Conservation (phyloP, 768 basidiomycete genomes). For the Kwoniella shandongensis region DNA sequence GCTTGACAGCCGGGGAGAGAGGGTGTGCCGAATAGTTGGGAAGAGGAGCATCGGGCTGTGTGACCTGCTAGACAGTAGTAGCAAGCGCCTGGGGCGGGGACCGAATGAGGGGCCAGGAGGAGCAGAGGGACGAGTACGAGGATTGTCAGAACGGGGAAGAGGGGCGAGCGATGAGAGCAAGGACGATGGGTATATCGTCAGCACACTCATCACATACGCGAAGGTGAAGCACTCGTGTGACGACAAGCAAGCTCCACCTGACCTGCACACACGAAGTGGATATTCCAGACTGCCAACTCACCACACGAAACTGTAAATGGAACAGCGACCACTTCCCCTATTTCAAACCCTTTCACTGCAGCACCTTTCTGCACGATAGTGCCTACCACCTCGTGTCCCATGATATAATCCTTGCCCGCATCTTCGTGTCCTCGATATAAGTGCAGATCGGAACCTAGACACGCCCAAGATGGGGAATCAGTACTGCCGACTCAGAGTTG, state of each 20-base stretch:
- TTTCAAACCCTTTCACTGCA: constrained; percentile 48
- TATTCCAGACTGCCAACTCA: too few species aligned
- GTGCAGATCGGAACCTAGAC: constrained; percentile 43
- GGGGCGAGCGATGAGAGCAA: neutral
- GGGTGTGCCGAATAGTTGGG: constrained; percentile 38
- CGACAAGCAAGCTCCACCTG: too few species aligned
- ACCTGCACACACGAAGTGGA: too few species aligned
- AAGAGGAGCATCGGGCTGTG: constrained; percentile 40
- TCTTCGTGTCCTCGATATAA: constrained; percentile 34
- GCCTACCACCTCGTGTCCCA: constrained; percentile 48
- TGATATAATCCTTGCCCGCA: constrained; percentile 25
- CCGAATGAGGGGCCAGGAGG: neutral
- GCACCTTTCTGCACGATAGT: constrained; percentile 34
- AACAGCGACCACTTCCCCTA: constrained; percentile 52
- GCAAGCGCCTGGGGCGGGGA: constrained; percentile 31
- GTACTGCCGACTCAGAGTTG: too few species aligned
- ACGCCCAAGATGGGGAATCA: too few species aligned
- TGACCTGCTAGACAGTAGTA: constrained; percentile 45
- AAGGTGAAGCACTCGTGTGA: too few species aligned
- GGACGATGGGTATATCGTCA: too few species aligned
- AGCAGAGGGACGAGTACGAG: too few species aligned
- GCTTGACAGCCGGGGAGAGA: constrained; percentile 46
- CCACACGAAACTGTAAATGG: constrained; percentile 49
- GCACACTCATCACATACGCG: too few species aligned
- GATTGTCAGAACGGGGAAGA: neutral